A percentile compares a stretch with the other conserved stretches of the same genome.
Evolutionary conservation across 129 eudicot species (phyloP).

Genomic region (Tanacetum coccineum): DNA sequence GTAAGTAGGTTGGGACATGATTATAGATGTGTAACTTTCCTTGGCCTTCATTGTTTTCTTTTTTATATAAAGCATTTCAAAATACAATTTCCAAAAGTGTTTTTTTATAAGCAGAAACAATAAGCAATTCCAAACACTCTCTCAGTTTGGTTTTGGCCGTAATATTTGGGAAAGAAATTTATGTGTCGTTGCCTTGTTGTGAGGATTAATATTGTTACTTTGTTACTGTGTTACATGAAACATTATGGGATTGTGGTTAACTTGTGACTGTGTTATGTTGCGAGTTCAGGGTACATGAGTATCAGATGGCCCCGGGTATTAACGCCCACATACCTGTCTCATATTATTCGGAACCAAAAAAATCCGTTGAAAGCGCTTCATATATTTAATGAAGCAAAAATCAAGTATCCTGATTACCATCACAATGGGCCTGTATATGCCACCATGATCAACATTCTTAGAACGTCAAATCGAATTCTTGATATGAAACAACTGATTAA

Average conservation of each 20-base stretch:
- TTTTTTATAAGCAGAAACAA: too few species aligned
- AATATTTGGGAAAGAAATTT: not conserved
- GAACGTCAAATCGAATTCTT: slow-evolving; percentile 42
- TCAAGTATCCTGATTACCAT: slow-evolving; percentile 56
- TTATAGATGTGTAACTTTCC: not conserved
- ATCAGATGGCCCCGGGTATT: slow-evolving; percentile 88
- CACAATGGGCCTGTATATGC: slow-evolving; percentile 91
- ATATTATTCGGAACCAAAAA: slow-evolving; percentile 59
- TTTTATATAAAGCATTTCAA: too few species aligned
- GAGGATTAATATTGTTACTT: not conserved
- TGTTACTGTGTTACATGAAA: not conserved
- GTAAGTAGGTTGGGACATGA: not conserved
- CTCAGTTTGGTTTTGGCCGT: too few species aligned
- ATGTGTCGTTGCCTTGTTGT: not conserved
- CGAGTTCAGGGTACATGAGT: slow-evolving; percentile 35
- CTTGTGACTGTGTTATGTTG: not conserved
- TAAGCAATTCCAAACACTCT: too few species aligned
- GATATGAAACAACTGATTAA: slow-evolving; percentile 75
- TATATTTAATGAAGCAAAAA: slow-evolving; percentile 67
- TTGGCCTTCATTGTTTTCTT: too few species aligned
- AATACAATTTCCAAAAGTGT: too few species aligned
- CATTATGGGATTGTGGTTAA: not conserved
- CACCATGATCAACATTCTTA: slow-evolving; percentile 77
- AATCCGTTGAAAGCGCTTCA: slow-evolving; percentile 75
- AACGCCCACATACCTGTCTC: slow-evolving; percentile 72